Conservation (phyloP, 2,329 filamentous ascomycete species). For the Tolypocladium nubicola region DNA sequence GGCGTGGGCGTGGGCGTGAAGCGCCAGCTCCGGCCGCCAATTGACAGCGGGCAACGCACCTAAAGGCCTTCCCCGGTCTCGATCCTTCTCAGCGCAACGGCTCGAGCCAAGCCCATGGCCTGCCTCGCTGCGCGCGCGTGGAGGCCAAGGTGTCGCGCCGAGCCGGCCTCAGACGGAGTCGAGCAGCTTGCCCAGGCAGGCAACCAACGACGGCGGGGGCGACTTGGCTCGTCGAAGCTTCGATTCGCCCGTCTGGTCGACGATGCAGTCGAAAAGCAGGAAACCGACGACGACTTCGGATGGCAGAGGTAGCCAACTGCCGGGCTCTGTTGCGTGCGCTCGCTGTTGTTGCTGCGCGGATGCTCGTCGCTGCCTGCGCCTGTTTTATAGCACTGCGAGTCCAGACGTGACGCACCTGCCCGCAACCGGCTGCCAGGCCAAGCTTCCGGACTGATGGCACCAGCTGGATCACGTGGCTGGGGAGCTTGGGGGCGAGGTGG, state of each 20-base stretch:
- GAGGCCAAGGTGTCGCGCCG: background rate
- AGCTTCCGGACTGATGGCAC: background rate
- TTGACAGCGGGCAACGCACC: constrained; percentile 8
- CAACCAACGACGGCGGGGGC: background rate
- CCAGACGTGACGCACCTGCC: background rate
- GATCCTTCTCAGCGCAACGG: constrained; percentile 15
- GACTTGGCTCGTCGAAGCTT: background rate
- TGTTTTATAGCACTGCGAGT: background rate
- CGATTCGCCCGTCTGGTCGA: background rate
- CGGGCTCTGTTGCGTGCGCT: background rate
- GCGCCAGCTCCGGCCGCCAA: background rate
- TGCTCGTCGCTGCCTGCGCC: background rate
- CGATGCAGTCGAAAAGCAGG: background rate
- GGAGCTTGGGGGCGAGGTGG: background rate
- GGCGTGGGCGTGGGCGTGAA: background rate
- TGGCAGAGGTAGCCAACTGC: background rate
- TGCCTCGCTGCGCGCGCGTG: constrained; percentile 4
- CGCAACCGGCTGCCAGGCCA: background rate
- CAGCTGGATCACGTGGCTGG: background rate
- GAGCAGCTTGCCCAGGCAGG: background rate
- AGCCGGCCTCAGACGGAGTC: background rate
- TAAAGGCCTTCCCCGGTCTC: constrained; percentile 19
- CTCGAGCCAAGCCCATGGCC: constrained; percentile 25
- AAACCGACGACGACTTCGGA: background rate
- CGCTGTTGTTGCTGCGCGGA: background rate